These are phyloP conservation scores for Ichthyophthirius multifiliis DNA, from an alignment of 169 alveolate genomes.

Conservation along the genomic window DNA sequence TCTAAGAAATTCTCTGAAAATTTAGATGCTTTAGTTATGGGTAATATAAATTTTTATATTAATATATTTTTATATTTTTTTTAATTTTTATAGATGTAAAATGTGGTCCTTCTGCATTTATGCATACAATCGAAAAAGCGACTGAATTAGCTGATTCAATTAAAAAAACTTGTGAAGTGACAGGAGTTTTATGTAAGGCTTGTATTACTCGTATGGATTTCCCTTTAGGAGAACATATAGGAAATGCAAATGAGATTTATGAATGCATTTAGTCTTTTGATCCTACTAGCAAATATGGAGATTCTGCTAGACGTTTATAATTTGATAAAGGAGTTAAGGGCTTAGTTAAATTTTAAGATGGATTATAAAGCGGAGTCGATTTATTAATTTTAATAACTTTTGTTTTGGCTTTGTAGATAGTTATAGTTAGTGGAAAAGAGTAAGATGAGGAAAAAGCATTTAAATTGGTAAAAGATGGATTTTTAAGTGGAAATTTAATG, in stretches of 20 bases:
- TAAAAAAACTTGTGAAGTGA: constrained; percentile 34
- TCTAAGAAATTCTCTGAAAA: constrained; percentile 48
- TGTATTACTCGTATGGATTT: constrained; percentile 45
- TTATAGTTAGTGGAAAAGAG: constrained; percentile 20
- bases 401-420: constrained; percentile 15
- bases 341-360: constrained; percentile 26
- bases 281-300: neutral
- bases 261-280: constrained; percentile 42
- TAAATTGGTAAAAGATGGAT: constrained; percentile 17
- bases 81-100: constrained; percentile 30
- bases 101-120: constrained; percentile 48
- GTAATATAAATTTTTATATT: neutral
- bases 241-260: constrained; percentile 41
- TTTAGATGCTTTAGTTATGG: constrained; percentile 15
- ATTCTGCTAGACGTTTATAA: neutral
- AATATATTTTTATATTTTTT: neutral
- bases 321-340: constrained; percentile 10
- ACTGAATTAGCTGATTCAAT: constrained; percentile 39
- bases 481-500: constrained; percentile 42
- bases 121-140: constrained; percentile 41
- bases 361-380: constrained; percentile 13
- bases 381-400: constrained; percentile 36
- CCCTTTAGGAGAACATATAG: constrained; percentile 49
- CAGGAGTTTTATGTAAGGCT: constrained; percentile 34
- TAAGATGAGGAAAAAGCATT: constrained; percentile 19